These are phyloP conservation scores for Elongisporangium senticosum DNA, from an alignment of 352 stramenopile genomes.

Conservation along the genomic window DNA sequence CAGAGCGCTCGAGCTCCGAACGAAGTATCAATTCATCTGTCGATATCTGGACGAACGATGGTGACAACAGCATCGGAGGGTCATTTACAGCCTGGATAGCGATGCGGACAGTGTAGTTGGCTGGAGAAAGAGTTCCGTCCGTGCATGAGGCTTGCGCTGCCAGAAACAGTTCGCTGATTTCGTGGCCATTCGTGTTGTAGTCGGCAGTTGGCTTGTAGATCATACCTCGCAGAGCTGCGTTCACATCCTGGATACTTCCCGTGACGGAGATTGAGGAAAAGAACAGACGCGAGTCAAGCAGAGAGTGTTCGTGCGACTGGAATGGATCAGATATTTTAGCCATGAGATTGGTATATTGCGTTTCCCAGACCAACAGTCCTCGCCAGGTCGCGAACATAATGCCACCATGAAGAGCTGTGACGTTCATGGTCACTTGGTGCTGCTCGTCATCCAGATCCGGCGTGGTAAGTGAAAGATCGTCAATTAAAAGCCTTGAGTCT, in stretches of 20 bases:
- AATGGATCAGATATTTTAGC: conserved; percentile 5
- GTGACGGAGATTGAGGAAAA: conserved; percentile 25
- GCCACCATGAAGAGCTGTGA: conserved; percentile 33
- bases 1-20: conserved; percentile 1
- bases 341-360: conserved; percentile 10
- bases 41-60: not conserved
- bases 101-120: conserved; percentile 11
- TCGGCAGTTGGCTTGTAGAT: conserved; percentile 44
- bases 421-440: conserved; percentile 25
- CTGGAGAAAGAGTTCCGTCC: not conserved
- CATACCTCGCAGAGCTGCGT: conserved; percentile 39
- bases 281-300: conserved; percentile 32
- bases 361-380: conserved; percentile 24
- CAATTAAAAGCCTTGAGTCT: conserved; percentile 34
- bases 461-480: conserved; percentile 21
- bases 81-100: conserved; percentile 29
- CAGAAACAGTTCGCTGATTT: conserved; percentile 13
- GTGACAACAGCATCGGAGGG: conserved; percentile 22
- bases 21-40: not conserved
- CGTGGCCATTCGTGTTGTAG: conserved; percentile 45
- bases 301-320: conserved; percentile 9
- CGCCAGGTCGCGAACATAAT: conserved; percentile 43
- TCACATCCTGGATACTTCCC: conserved; percentile 35
- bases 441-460: conserved; percentile 25
- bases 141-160: conserved; percentile 2